Base-by-base conservation (phyloP, 352 stramenopile genomes). In the Thalassiosira oceanica region DNA sequence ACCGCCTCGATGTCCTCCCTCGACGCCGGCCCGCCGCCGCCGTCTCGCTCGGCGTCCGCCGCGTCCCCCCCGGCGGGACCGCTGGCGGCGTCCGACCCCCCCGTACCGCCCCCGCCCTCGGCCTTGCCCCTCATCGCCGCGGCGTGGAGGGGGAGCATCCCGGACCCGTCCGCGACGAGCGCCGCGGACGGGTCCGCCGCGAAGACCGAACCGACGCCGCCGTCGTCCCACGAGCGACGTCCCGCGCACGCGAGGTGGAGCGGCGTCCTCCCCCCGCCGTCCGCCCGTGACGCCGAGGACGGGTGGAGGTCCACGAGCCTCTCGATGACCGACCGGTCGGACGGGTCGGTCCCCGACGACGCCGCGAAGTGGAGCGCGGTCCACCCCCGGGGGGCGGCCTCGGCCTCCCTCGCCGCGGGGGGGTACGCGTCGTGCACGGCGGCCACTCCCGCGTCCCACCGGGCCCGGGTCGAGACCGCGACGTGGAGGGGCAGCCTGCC, bases 401-500 rank as follows among this genome's bases (percentile, higher is more conserved):
- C 79, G 0, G 54, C 23, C 27, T 50, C 37, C 23, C 42, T 51
- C 50, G 87, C 67, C 13, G 79, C 83, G 13, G 53, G 21, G 8
- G 56, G 65, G 63, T 73, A 81, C 16, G 79, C 76, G 8, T 74
- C 24, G 61, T 77, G 76, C 26, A 90, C 85, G 18, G 50, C 43
- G 16, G 74, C 39, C 7, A 90, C 65, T 23, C 68, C 67, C 29
- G 57, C 52, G 43, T 83, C 69, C 83, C 83, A 88, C 20, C 37
- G 48, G 5, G 52, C 65, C 27, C 82, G 68, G 6, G 79, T 80
- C 11, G 55, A 65, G 35, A 76, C 84, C 35, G 70, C 73, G 2
- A 86, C 31, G 48, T 88, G 78, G 13, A 90, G 55, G 8, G 83
- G 77, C 41, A 84, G 52, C 21, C 69, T 74, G 23, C 83, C 83